Evolutionary conservation across 2,329 filamentous ascomycete genomes (phyloP), one percentile per base, ranked within the genome.

Genomic region (Capronia americana): DNA sequence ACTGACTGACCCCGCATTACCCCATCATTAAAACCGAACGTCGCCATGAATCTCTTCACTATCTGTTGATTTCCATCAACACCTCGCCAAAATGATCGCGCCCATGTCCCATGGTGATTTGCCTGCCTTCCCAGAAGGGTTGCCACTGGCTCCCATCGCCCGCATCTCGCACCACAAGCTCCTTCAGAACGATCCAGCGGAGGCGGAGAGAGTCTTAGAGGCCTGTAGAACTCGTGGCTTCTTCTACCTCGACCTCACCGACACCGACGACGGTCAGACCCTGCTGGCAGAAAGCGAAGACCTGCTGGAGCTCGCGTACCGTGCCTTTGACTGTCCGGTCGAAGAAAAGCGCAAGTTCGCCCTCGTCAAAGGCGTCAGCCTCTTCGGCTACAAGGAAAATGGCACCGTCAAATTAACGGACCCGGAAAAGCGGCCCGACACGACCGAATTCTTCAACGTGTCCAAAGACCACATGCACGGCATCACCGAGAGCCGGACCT

Each of bases 171-270:
- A 80, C 4, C 54, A 59, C 5, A 78, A 77, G 41, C 76, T 83
- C 38, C 67, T 79, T 26, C 70, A 71, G 2, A 70, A 75, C 28
- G 76, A 82, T 30, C 17, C 57, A 3, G 54, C 41, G 1, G 79
- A 81, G 71, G 70, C 72, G 7, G 57, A 74, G 7, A 73, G 74
- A 28, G 74, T 82, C n/a, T 79, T 76, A 41, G 63, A 74, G 51
- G 77, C 77, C 28, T 79, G 76, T n/a, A 74, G 75, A 32, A 79
- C 84, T 1, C 75, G 85, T 1, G 84, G 85, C 1, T 86, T 87
- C 76, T 87, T 86, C 76, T 86, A 86, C 69, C 77, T 87, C 8
- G 81, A 86, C 69, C 73, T 86, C 4, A 75, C 76, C 28, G 73
- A 73, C 56, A 73, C 73, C 1, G 64, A 74, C 6, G 57, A 28